These are phyloP conservation scores for Lentinula edodes DNA, from an alignment of 768 basidiomycete species.

Conservation along the genomic window DNA sequence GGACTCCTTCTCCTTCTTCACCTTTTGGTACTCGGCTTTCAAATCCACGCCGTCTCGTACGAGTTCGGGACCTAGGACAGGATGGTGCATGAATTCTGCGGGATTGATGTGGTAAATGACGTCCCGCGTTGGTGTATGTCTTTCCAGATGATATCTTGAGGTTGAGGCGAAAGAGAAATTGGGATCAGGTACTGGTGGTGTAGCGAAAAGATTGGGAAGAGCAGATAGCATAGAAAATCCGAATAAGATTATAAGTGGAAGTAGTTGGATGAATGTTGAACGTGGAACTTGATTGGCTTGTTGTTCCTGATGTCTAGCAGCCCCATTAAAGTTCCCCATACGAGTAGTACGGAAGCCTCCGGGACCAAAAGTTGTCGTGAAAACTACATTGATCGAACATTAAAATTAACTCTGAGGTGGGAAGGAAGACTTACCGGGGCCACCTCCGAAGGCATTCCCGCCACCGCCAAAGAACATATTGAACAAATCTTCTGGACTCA, in stretches of 20 bases:
- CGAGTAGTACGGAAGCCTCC: conserved; percentile 77
- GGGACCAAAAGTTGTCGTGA: conserved; percentile 74
- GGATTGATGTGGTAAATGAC: conserved; percentile 84
- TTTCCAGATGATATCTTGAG: conserved; percentile 58
- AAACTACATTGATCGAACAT: conserved; percentile 38
- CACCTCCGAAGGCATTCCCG: conserved; percentile 48
- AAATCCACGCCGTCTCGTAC: conserved; percentile 42
- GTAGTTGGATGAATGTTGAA: conserved; percentile 66
- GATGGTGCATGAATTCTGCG: conserved; percentile 70
- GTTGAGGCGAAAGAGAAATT: conserved; percentile 64
- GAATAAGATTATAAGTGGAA: conserved; percentile 82
- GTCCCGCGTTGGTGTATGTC: conserved; percentile 64
- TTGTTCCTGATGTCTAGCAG: conserved; percentile 25
- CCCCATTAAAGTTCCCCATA: conserved; percentile 38
- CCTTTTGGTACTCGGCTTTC: conserved; percentile 26
- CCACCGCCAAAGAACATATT: conserved; percentile 97
- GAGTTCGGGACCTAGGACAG: conserved; percentile 67
- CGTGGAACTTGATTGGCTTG: conserved; percentile 44
- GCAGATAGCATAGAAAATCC: conserved; percentile 79
- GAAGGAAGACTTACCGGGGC: conserved; percentile 36
- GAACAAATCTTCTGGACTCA: conserved; percentile 95
- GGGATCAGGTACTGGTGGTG: conserved; percentile 70
- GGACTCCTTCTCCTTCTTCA: conserved; percentile 18
- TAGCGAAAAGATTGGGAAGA: conserved; percentile 70
- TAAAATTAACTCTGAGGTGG: conserved; percentile 3